A percentile compares a stretch with the other conserved stretches of the same genome.
These are phyloP conservation scores for Pyricularia pennisetigena DNA, from an alignment of 2,329 filamentous ascomycete species.

Conservation along the genomic window DNA sequence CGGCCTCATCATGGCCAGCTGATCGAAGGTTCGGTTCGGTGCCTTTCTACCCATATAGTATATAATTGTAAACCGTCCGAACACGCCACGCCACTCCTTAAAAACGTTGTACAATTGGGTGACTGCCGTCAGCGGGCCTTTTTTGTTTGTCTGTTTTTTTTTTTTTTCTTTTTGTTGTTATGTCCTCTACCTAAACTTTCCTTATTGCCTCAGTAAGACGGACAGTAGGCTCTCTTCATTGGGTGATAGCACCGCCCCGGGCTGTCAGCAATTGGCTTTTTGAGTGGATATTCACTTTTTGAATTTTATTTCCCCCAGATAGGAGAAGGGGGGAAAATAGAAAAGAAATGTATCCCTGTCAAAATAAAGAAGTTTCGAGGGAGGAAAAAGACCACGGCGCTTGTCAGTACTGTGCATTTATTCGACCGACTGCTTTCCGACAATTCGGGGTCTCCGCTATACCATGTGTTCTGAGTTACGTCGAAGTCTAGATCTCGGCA, in stretches of 20 bases:
- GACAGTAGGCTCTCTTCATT: not conserved
- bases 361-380: not conserved
- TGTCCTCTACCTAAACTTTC: not conserved
- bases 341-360: not conserved
- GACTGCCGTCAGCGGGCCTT: not conserved
- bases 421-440: not conserved
- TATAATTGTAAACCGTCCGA: not conserved
- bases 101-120: not conserved
- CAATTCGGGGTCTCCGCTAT: not conserved
- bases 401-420: not conserved
- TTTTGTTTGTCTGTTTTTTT: not conserved
- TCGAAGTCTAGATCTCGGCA: not conserved
- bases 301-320: no score
- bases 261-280: not conserved
- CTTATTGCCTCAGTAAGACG: not conserved
- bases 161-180: no score
- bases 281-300: no score
- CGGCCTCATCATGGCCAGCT: not conserved
- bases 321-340: not conserved
- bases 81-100: not conserved
- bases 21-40: not conserved
- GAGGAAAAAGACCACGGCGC: not conserved
- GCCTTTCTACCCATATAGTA: not conserved
- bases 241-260: not conserved
- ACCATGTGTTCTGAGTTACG: not conserved